phyloP scores from a whole-genome alignment of 805 yeast genomes.

The Lipomyces anomalus region DNA sequence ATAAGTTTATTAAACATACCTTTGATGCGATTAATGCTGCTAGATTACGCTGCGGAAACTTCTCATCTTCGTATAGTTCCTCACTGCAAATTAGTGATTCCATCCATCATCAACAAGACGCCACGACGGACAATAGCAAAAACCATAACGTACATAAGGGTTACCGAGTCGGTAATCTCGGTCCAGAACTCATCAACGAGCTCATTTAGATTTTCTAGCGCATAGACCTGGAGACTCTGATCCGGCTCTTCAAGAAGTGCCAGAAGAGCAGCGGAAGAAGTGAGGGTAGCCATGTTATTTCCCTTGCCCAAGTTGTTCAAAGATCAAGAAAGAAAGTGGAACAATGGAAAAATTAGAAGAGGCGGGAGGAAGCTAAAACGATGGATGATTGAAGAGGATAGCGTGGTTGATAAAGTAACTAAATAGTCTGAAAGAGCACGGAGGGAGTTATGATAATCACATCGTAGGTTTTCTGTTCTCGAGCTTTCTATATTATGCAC shows the following conservation, averaged over 20 bases:
- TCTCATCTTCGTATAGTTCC: conserved; percentile 79
- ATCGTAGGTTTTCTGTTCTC: too few species aligned
- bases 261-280: conserved; percentile 86
- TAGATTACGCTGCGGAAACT: conserved; percentile 66
- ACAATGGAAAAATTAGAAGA: too few species aligned
- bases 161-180: conserved; percentile 84
- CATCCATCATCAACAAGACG: background rate
- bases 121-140: background rate
- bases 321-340: too few species aligned
- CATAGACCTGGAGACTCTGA: conserved; percentile 68
- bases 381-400: too few species aligned
- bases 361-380: too few species aligned
- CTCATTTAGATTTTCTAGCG: conserved; percentile 71
- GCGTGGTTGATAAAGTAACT: too few species aligned
- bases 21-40: conserved; percentile 93
- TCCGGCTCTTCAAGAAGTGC: conserved; percentile 86
- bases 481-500: too few species aligned
- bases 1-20: conserved; percentile 34
- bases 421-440: too few species aligned
- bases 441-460: too few species aligned
- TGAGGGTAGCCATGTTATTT: conserved; percentile 34
- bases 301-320: too few species aligned
- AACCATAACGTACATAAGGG: conserved; percentile 47
- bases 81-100: conserved; percentile 41
- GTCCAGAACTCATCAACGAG: conserved; percentile 94